Percentiles rank a stretch among this genome's conserved stretches.
phyloP scores from a whole-genome alignment of 164 flowering plant genomes.

The Piper betle region DNA sequence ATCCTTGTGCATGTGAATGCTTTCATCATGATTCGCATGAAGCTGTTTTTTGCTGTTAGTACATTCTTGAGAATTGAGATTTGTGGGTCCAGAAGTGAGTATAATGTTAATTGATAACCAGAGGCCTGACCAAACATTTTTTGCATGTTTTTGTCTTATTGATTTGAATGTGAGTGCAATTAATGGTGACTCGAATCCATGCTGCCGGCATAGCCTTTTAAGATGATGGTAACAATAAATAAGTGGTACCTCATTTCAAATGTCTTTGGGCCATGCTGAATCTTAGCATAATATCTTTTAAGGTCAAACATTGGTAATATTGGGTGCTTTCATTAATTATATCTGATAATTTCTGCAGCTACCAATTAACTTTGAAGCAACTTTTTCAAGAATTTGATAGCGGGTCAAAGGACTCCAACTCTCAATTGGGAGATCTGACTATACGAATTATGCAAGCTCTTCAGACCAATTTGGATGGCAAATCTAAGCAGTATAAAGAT shows the following conservation, averaged over 20 bases:
- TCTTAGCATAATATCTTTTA: neutral
- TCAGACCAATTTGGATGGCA: conserved; percentile 78
- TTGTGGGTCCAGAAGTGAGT: no score
- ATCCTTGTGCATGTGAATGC: no score
- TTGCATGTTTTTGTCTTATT: no score
- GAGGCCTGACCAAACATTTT: no score
- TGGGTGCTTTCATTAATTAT: neutral
- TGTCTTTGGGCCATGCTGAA: neutral
- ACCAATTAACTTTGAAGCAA: conserved; percentile 77
- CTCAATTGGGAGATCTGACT: conserved; percentile 59
- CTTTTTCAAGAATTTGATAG: conserved; percentile 68
- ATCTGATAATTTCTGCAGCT: conserved; percentile 28
- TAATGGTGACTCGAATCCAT: no score
- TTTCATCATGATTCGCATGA: no score
- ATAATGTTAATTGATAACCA: no score
- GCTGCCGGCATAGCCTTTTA: no score
- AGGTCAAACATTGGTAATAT: neutral
- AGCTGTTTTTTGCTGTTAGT: no score
- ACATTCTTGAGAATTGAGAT: no score
- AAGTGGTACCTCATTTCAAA: neutral
- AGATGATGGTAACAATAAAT: no score
- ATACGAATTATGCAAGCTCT: conserved; percentile 84
- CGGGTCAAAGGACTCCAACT: conserved; percentile 26
- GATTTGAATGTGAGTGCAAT: no score
- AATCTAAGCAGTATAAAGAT: conserved; percentile 87